A percentile compares a stretch with the other conserved stretches of the same genome.
phyloP scores from a whole-genome alignment of 306 rosid genomes.

The Quercus dentata region DNA sequence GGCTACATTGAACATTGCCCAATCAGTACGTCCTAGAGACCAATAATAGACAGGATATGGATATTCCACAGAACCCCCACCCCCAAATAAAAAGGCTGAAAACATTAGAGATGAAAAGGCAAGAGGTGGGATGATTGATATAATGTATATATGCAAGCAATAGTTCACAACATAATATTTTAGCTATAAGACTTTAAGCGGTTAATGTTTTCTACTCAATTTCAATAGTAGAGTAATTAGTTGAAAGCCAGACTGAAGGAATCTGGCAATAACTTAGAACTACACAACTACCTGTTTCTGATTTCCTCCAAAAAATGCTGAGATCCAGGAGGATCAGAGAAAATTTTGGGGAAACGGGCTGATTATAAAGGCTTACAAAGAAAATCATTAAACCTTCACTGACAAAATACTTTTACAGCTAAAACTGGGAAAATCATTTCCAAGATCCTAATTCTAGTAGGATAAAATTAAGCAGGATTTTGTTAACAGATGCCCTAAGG shows the following conservation, averaged over 20 bases:
- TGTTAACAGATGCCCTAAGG: too few species aligned
- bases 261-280: background rate
- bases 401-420: background rate
- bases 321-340: background rate
- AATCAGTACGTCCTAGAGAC: too few species aligned
- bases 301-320: background rate
- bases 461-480: background rate
- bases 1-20: too few species aligned
- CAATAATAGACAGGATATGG: too few species aligned
- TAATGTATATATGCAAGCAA: background rate
- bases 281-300: background rate
- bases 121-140: background rate
- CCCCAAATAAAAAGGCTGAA: background rate
- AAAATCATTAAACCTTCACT: background rate
- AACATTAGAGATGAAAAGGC: background rate
- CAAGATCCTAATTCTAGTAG: background rate
- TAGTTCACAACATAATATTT: background rate
- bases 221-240: background rate
- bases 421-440: background rate
- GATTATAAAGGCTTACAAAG: background rate
- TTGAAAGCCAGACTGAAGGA: background rate
- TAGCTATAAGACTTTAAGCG: background rate
- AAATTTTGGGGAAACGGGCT: background rate
- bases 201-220: background rate
- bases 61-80: too few species aligned